Percentiles rank a stretch among this genome's conserved stretches.
These are phyloP conservation scores for Cryphonectria japonica DNA, from an alignment of 2,329 filamentous ascomycete species.

Conservation along the genomic window DNA sequence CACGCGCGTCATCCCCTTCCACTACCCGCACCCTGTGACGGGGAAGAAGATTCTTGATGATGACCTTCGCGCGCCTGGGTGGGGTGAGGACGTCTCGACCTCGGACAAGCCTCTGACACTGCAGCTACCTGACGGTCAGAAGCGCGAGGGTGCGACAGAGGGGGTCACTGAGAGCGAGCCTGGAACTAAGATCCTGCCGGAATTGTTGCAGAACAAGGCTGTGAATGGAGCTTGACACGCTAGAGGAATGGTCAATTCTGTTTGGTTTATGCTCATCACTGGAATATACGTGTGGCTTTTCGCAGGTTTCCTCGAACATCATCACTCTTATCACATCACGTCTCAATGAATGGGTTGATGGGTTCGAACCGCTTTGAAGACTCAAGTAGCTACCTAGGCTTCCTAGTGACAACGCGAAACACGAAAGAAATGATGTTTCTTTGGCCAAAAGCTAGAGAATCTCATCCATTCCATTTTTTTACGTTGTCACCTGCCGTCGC, in stretches of 20 bases:
- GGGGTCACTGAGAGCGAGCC: slow-evolving; percentile 33
- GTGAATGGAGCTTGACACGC: slow-evolving; percentile 24
- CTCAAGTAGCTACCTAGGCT: too few relatives aligned
- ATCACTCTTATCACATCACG: not conserved
- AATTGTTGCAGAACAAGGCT: slow-evolving; percentile 39
- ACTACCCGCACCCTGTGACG: slow-evolving; percentile 56
- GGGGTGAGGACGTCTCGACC: slow-evolving; percentile 45
- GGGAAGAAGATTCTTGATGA: slow-evolving; percentile 48
- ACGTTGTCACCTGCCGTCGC: too few relatives aligned
- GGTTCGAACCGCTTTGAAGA: too few relatives aligned
- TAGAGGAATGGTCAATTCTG: not conserved
- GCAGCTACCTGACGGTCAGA: slow-evolving; percentile 42
- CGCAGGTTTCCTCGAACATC: not conserved
- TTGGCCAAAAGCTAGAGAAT: too few relatives aligned
- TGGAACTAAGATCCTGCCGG: slow-evolving; percentile 43
- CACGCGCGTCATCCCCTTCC: slow-evolving; percentile 57
- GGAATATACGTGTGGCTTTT: not conserved
- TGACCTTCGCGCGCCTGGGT: slow-evolving; percentile 53
- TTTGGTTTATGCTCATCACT: not conserved
- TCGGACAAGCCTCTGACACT: slow-evolving; percentile 48
- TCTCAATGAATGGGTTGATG: too few relatives aligned
- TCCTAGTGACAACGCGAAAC: not conserved
- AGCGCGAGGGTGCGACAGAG: slow-evolving; percentile 38
- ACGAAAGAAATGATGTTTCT: not conserved
- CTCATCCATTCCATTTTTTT: too few relatives aligned